Conservation (phyloP, 176 grass and related monocot genomes). For the Oryza brachyantha region DNA sequence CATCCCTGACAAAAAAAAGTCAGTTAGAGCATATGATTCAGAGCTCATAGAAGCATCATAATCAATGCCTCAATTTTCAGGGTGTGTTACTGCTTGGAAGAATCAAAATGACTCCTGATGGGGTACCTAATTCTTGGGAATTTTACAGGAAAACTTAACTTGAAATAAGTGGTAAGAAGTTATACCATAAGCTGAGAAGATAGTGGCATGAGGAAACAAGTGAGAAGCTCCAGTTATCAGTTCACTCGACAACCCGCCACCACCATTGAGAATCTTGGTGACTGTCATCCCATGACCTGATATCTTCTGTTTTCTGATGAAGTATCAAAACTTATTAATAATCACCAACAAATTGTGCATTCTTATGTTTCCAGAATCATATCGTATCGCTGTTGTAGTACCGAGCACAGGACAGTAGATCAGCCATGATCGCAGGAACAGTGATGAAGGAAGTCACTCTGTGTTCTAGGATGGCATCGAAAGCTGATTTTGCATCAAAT, state of each 20-base stretch:
- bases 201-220: slow-evolving; percentile 60
- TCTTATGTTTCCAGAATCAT: not conserved
- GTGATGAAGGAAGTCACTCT: slow-evolving; percentile 86
- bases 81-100: not conserved
- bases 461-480: slow-evolving; percentile 44
- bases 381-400: not conserved
- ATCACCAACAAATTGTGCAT: not conserved
- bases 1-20: slow-evolving; percentile 56
- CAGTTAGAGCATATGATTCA: not conserved
- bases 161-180: not conserved
- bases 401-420: slow-evolving; percentile 63
- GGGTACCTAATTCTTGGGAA: not conserved
- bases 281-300: slow-evolving; percentile 28
- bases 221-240: slow-evolving; percentile 40
- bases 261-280: slow-evolving; percentile 81
- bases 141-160: not conserved
- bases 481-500: slow-evolving; percentile 60
- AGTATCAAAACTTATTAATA: not conserved
- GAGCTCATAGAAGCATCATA: not conserved
- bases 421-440: slow-evolving; percentile 82
- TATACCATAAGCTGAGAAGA: slow-evolving; percentile 86
- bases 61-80: not conserved
- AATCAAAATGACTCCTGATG: not conserved
- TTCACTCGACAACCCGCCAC: slow-evolving; percentile 55
- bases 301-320: slow-evolving; percentile 45